Base-by-base conservation (phyloP, 495 filamentous ascomycete genomes). In the Talaromyces nanjingensis region DNA sequence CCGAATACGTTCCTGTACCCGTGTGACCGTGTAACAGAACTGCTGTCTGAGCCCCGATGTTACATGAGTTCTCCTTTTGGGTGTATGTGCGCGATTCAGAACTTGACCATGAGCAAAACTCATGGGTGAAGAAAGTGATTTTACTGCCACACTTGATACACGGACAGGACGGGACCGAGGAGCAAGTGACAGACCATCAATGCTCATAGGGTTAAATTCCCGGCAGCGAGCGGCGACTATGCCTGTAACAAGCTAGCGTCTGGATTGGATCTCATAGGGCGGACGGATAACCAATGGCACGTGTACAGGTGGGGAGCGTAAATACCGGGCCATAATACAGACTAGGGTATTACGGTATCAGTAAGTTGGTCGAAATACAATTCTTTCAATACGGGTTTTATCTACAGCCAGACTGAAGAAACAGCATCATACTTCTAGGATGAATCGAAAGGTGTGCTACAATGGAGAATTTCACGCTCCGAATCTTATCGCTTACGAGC, bases 171-270 rank as follows among this genome's bases (percentile, higher is more conserved):
- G 53, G 53, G 53, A 56, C 22, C 27, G 16, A 25, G 27, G 20
- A 24, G 14, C 20, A 22, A 18, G 29, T 31, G 6, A 31, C 29
- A 31, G 29, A 22, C 9, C 4, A n/a, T 52, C n/a, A 52, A 7
- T 31, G 1, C 47, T 6, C 12, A 56, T 14, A n/a, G 22, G 11
- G 24, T 27, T 27, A 27, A 29, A 56, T 27, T 29, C 22, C 24
- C 53, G 53, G 53, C 53, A 56, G 53, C 22, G 11, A 27, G 53
- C 53, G 53, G 53, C 53, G 53, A 56, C 53, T 56, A 56, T 29
- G 27, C 53, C 53, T 29, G 27, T 25, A 56, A 56, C 14, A 56
- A 56, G 53, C 25, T 56, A 56, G 53, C 53, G 53, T 29, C 22
- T 25, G 11, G 9, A 27, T 29, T 56, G 53, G 52, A 56, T 56